Conservation (phyloP, 164 flowering plant genomes). For the Umbellularia californica region DNA sequence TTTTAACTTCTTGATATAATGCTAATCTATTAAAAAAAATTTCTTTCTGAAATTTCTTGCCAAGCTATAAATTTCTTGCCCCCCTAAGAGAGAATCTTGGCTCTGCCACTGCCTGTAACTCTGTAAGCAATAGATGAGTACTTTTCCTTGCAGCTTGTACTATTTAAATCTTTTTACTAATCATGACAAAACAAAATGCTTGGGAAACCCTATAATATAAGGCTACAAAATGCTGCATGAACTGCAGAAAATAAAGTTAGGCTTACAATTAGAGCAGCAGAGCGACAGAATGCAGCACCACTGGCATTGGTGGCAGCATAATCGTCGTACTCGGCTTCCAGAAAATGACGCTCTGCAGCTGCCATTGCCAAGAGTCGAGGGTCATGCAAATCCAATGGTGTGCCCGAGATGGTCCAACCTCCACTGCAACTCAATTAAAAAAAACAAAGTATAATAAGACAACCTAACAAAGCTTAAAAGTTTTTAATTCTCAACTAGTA, state of each 20-base stretch:
- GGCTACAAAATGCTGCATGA: too few relatives aligned
- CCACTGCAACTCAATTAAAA: conserved; percentile 43
- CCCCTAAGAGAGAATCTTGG: too few relatives aligned
- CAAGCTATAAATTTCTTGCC: too few relatives aligned
- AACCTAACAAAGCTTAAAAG: neutral
- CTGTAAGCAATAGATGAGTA: too few relatives aligned
- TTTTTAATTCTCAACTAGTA: neutral
- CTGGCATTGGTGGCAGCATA: conserved; percentile 76
- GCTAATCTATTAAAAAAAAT: too few relatives aligned
- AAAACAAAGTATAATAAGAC: neutral
- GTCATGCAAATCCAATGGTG: conserved; percentile 75
- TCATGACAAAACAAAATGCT: too few relatives aligned
- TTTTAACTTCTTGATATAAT: too few relatives aligned
- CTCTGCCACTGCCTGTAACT: too few relatives aligned
- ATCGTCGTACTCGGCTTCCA: conserved; percentile 86
- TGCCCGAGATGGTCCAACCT: conserved; percentile 85
- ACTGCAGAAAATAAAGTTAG: neutral
- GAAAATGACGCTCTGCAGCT: conserved; percentile 75
- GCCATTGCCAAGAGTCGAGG: conserved; percentile 96
- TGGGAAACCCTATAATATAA: too few relatives aligned
- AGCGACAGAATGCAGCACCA: conserved; percentile 94
- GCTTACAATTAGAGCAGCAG: conserved; percentile 86
- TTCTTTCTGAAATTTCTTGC: too few relatives aligned
- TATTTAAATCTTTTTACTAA: too few relatives aligned
- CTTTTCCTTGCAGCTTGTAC: too few relatives aligned